Evolutionary conservation across 2,329 filamentous ascomycete species (phyloP).

Genomic region (Stagonosporopsis rhizophila): DNA sequence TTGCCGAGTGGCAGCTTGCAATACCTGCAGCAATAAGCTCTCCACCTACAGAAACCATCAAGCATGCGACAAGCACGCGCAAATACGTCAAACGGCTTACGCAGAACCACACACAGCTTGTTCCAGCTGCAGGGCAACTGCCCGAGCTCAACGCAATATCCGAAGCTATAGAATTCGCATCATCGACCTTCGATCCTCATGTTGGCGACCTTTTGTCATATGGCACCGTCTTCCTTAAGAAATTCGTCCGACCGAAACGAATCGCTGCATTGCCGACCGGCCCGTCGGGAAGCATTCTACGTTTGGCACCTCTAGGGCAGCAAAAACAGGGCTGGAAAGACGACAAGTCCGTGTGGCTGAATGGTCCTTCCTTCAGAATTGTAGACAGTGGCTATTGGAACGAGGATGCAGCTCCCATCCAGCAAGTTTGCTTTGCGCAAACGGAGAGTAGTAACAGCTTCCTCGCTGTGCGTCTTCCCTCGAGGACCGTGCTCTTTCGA

Average conservation of each 20-base stretch:
- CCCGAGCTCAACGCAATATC: conserved; percentile 35
- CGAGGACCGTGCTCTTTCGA: conserved; percentile 58
- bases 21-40: conserved; percentile 27
- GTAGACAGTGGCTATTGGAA: conserved; percentile 64
- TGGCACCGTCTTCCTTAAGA: conserved; percentile 61
- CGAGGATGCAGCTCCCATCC: conserved; percentile 60
- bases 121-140: conserved; percentile 30
- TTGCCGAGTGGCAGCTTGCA: conserved; percentile 33
- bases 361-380: conserved; percentile 52
- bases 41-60: neutral
- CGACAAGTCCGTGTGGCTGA: conserved; percentile 56
- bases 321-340: conserved; percentile 64
- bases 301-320: conserved; percentile 59
- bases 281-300: conserved; percentile 65
- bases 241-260: conserved; percentile 36
- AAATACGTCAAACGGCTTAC: conserved; percentile 26
- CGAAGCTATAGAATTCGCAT: conserved; percentile 39
- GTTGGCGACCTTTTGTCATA: conserved; percentile 60
- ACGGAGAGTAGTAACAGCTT: conserved; percentile 52
- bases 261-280: conserved; percentile 55
- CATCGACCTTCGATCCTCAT: conserved; percentile 49
- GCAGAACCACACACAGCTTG: conserved; percentile 33
- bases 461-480: conserved; percentile 59
- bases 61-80: conserved; percentile 18
- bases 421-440: conserved; percentile 62